Percentiles rank a stretch among this genome's conserved stretches.
These are phyloP conservation scores for Dothidotthia symphoricarpi DNA, from an alignment of 2,329 filamentous ascomycete species.

Conservation along the genomic window DNA sequence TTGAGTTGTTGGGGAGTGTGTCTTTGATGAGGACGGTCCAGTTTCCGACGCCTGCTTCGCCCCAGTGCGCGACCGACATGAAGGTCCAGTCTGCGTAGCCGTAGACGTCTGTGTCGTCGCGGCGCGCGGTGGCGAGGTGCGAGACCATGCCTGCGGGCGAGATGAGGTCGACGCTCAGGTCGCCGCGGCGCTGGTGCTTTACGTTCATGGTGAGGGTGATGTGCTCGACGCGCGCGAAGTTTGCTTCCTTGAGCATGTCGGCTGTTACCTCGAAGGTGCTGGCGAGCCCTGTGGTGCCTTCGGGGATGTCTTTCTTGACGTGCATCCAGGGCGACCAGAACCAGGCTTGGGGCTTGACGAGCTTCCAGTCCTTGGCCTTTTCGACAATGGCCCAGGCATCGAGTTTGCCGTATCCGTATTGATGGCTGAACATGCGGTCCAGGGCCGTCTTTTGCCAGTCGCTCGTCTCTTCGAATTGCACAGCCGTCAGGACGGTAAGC, in stretches of 20 bases:
- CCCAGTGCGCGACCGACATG: conserved; percentile 98
- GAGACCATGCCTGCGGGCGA: conserved; percentile 80
- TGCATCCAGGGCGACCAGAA: conserved; percentile 91
- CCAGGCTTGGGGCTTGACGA: conserved; percentile 95
- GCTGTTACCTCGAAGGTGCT: conserved; percentile 79
- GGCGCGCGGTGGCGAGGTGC: conserved; percentile 75
- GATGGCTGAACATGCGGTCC: conserved; percentile 87
- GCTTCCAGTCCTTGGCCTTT: conserved; percentile 77
- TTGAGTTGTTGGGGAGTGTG: conserved; percentile 66
- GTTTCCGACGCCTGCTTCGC: conserved; percentile 79
- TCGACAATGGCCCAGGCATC: conserved; percentile 85
- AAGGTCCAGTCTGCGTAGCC: conserved; percentile 98
- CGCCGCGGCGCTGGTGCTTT: conserved; percentile 79
- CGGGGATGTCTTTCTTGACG: conserved; percentile 79
- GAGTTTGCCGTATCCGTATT: conserved; percentile 93
- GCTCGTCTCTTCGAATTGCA: conserved; percentile 72
- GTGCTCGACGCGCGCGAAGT: conserved; percentile 85
- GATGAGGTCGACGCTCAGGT: conserved; percentile 86
- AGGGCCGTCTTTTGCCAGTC: conserved; percentile 81
- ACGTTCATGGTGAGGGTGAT: conserved; percentile 98
- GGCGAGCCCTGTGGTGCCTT: conserved; percentile 76
- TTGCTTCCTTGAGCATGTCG: conserved; percentile 76
- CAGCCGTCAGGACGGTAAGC: conserved; percentile 78
- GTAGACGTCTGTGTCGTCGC: conserved; percentile 60
- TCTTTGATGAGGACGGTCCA: conserved; percentile 94